A percentile compares a stretch with the other conserved stretches of the same genome.
These are phyloP conservation scores for Mycena galopus DNA, from an alignment of 768 basidiomycete genomes.

Conservation along the genomic window DNA sequence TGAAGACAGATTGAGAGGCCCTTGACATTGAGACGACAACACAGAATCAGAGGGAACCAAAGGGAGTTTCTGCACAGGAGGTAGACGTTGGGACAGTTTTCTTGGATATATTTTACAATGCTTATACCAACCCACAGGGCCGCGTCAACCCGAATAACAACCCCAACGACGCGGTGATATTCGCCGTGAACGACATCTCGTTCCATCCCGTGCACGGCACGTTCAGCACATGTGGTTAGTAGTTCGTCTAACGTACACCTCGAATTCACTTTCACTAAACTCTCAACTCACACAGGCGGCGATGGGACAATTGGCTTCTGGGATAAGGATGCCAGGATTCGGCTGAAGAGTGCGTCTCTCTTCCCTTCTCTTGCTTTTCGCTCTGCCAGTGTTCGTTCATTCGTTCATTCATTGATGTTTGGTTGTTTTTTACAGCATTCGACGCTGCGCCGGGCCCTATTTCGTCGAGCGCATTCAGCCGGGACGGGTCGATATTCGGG, in stretches of 20 bases:
- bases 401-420: slow-evolving; percentile 5
- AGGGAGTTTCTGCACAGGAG: too few species aligned
- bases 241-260: too few species aligned
- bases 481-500: slow-evolving; percentile 88
- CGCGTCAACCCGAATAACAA: too few species aligned
- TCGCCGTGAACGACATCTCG: slow-evolving; percentile 87
- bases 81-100: too few species aligned
- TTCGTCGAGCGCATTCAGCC: slow-evolving; percentile 85
- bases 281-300: slow-evolving; percentile 60
- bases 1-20: too few species aligned
- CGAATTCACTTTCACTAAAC: neutral
- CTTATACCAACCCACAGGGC: too few species aligned
- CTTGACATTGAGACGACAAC: too few species aligned
- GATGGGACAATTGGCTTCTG: slow-evolving; percentile 93
- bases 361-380: neutral
- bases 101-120: too few species aligned
- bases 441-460: slow-evolving; percentile 83
- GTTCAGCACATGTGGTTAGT: slow-evolving; percentile 81
- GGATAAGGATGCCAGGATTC: slow-evolving; percentile 93
- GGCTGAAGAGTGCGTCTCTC: slow-evolving; percentile 80
- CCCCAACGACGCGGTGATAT: slow-evolving; percentile 76
- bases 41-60: too few species aligned
- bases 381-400: neutral
- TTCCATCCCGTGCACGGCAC: slow-evolving; percentile 90
- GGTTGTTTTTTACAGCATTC: slow-evolving; percentile 67